A percentile compares a stretch with the other conserved stretches of the same genome.
These are phyloP conservation scores for Ogataea pilisensis DNA, from an alignment of 805 yeast species.

Conservation along the genomic window DNA sequence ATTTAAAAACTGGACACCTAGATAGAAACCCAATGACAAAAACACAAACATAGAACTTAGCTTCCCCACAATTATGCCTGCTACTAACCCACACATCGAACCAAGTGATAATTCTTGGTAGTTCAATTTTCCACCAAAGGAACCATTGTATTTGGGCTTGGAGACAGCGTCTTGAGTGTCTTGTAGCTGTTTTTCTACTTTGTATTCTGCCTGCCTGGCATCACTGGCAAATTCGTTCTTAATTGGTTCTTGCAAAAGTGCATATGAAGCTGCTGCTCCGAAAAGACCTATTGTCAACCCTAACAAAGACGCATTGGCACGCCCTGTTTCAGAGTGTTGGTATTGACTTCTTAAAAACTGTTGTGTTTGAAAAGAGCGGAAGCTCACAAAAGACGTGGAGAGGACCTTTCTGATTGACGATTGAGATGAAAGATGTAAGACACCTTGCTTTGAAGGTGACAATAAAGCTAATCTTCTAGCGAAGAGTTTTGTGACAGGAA, in stretches of 20 bases:
- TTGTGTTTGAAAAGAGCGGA: too few species aligned
- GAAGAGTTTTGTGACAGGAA: not conserved
- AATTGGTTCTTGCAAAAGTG: constrained; percentile 1
- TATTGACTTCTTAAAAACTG: not conserved
- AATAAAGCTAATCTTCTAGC: not conserved
- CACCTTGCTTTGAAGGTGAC: not conserved
- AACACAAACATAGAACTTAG: constrained; percentile 50
- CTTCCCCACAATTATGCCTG: constrained; percentile 61
- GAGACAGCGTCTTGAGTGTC: constrained; percentile 10
- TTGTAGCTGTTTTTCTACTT: constrained; percentile 12
- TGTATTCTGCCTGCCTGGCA: constrained; percentile 4
- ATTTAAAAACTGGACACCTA: constrained; percentile 50
- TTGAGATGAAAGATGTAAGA: not conserved
- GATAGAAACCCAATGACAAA: constrained; percentile 41
- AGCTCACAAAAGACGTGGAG: not conserved
- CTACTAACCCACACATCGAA: constrained; percentile 53
- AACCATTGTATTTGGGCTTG: constrained; percentile 28
- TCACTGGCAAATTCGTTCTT: constrained; percentile 19
- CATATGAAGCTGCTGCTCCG: not conserved
- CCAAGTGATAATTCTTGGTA: constrained; percentile 64
- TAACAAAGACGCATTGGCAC: not conserved
- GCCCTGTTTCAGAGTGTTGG: not conserved
- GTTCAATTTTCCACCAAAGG: constrained; percentile 46
- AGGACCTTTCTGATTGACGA: not conserved
- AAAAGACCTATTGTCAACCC: not conserved